These are phyloP conservation scores for Neonectria magnoliae DNA, from an alignment of 2,329 filamentous ascomycete species.

Conservation along the genomic window DNA sequence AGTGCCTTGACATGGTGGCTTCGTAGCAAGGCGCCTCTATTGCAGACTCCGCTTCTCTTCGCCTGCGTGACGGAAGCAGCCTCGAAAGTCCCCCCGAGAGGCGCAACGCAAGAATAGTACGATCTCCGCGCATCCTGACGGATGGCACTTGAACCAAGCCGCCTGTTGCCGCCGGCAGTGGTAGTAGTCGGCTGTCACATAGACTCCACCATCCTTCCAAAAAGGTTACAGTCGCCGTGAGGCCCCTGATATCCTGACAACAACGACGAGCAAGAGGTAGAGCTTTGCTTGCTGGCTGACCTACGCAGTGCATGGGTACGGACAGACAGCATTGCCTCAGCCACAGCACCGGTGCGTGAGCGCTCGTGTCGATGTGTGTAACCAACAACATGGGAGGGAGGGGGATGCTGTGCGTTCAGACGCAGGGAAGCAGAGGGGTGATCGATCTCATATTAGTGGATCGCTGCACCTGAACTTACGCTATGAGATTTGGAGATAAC, in stretches of 20 bases:
- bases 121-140: not conserved
- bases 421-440: conserved; percentile 24
- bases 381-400: conserved; percentile 25
- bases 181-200: conserved; percentile 22
- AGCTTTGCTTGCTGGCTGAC: not conserved
- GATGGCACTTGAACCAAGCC: conserved; percentile 19
- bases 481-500: conserved; percentile 34
- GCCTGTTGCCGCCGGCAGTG: conserved; percentile 17
- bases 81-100: not conserved
- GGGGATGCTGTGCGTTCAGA: conserved; percentile 32
- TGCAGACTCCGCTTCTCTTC: not conserved
- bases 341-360: conserved; percentile 6
- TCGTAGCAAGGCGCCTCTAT: not conserved
- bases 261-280: not conserved
- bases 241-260: conserved; percentile 2
- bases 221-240: conserved; percentile 2
- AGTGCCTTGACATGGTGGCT: conserved; percentile 22
- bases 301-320: not conserved
- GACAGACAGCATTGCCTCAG: not conserved
- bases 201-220: conserved; percentile 23
- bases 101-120: not conserved
- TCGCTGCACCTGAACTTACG: conserved; percentile 27
- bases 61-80: conserved; percentile 2
- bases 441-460: conserved; percentile 38
- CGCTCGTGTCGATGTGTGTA: conserved; percentile 30